Base-by-base conservation (phyloP, 192 early-diverging fungal species). In the Dispira simplex region DNA sequence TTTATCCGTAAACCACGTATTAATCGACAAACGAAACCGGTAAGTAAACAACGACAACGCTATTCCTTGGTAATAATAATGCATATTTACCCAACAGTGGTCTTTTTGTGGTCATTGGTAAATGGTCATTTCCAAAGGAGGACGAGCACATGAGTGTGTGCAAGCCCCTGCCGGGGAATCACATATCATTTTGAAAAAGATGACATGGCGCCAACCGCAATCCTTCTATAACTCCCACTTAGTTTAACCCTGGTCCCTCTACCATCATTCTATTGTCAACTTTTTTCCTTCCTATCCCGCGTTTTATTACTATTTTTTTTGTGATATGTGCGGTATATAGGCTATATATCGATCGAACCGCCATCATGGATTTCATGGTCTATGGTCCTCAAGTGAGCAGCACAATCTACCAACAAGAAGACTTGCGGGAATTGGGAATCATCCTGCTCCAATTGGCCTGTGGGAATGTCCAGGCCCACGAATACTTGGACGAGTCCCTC, bases 1-100 rank as follows among this genome's bases (percentile, higher is more conserved):
- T 5, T 81, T 99, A 55, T 88, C 89, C 46, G 78, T 87, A 1
- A 83, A 80, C 46, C 97, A 94, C 64, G 88, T 97, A 32, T 64
- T 93, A 20, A 67, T 97, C 9, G 90, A 92, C 11, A 81, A 85
- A 25, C 85, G 89, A 64, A 93, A 92, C 72, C 77, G 95, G 77
- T 85, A 69, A 28, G 43, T 55, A n/a, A 6, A 11, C 26, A 23
- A 65, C 75, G n/a, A 57, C 69, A 56, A 59, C 71, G 25, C 71
- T 68, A 62, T 73, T 68, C 47, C 64, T 64, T 62, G 57, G 65
- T 44, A 16, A 51, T 51, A 9, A 3, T 51, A 16, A 51, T 23
- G 18, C 51, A 14, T 11, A 62, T 49, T 43, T 39, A 6, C 3
- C 32, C 32, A 39, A 6, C 32, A 39, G 32, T 6, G 1, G 32